Conservation (phyloP, 257 asterid species). For the Parsonsia alboflavescens region DNA sequence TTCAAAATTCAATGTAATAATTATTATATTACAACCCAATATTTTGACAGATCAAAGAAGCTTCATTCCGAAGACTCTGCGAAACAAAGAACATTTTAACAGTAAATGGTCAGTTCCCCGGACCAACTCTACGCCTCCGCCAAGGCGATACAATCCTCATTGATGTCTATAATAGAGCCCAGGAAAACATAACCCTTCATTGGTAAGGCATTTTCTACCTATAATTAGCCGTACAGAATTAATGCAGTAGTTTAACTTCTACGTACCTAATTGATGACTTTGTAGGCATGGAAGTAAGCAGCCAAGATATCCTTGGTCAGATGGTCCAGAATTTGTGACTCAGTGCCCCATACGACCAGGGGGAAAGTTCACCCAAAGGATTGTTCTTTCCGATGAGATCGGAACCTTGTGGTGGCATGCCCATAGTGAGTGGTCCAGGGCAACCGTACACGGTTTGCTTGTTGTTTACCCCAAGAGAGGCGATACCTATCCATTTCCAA, state of each 20-base stretch:
- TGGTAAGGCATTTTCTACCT: constrained; percentile 26
- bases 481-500: constrained; percentile 37
- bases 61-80: constrained; percentile 35
- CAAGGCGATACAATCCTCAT: constrained; percentile 36
- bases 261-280: neutral
- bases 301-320: constrained; percentile 50
- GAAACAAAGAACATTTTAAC: constrained; percentile 44
- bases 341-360: constrained; percentile 55
- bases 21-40: too few relatives aligned
- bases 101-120: constrained; percentile 50
- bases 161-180: constrained; percentile 32
- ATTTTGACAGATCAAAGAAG: constrained; percentile 27
- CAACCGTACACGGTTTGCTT: constrained; percentile 48
- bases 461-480: constrained; percentile 25
- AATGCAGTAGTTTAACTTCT: neutral
- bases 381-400: constrained; percentile 38
- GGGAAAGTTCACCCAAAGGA: constrained; percentile 26
- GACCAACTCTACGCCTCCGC: constrained; percentile 36
- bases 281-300: constrained; percentile 57
- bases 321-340: constrained; percentile 50
- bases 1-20: too few relatives aligned
- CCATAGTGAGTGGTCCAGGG: constrained; percentile 44
- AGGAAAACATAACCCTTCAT: constrained; percentile 39
- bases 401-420: constrained; percentile 69
- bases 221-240: too few relatives aligned